Evolutionary conservation across 768 basidiomycete genomes (phyloP).

Genomic region (Coprinellus aureogranulatus): DNA sequence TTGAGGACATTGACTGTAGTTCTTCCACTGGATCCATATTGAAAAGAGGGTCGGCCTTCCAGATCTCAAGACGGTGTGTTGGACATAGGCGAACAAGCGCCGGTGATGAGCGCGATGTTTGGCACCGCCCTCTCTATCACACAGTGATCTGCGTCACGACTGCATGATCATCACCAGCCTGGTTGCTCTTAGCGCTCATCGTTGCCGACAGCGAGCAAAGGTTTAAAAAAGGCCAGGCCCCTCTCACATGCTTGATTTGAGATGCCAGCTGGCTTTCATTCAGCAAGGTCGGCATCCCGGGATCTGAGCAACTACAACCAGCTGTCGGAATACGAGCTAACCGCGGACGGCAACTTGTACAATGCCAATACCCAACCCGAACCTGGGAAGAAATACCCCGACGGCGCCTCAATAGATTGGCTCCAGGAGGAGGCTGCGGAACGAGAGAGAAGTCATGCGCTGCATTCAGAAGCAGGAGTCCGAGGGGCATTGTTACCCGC

Average conservation of each 20-base stretch:
- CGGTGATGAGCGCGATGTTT: constrained; percentile 1
- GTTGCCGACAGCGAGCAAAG: neutral
- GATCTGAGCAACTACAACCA: constrained; percentile 2
- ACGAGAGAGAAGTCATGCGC: constrained; percentile 50
- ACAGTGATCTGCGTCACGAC: neutral
- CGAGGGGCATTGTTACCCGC: constrained; percentile 55
- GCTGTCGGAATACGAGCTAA: constrained; percentile 45
- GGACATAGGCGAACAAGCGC: neutral
- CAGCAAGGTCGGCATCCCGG: constrained; percentile 19
- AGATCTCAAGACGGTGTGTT: neutral
- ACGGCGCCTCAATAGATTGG: constrained; percentile 69
- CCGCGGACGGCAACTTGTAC: constrained; percentile 40
- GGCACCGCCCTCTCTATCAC: neutral
- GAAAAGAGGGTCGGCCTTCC: neutral
- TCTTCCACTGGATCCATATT: constrained; percentile 14
- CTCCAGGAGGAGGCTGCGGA: constrained; percentile 62
- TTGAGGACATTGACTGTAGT: constrained; percentile 54
- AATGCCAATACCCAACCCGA: constrained; percentile 23
- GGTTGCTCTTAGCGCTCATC: neutral
- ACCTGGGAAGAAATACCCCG: constrained; percentile 43
- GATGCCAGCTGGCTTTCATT: neutral
- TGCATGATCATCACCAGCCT: neutral
- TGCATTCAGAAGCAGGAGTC: constrained; percentile 52
- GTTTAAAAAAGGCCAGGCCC: no score
- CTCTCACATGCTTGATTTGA: no score